These are phyloP conservation scores for Pueraria montana DNA, from an alignment of 306 rosid genomes.

Conservation along the genomic window DNA sequence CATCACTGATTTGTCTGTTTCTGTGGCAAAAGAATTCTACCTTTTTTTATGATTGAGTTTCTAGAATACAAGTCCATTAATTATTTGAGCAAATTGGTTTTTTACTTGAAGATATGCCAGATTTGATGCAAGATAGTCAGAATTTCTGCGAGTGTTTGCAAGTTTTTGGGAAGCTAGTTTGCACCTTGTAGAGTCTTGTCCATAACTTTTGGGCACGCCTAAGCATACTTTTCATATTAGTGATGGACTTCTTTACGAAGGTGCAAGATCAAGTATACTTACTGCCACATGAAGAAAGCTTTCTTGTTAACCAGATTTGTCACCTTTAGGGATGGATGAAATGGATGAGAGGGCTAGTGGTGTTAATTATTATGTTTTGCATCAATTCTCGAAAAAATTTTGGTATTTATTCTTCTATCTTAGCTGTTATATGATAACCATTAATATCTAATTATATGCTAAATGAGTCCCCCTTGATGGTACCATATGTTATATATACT, in stretches of 20 bases:
- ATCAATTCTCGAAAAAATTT: constrained; percentile 18
- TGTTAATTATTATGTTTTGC: constrained; percentile 19
- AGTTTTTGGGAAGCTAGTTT: background rate
- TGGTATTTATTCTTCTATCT: constrained; percentile 18
- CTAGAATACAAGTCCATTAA: background rate
- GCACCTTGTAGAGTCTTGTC: background rate
- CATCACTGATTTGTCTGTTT: constrained; percentile 17
- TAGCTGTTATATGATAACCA: constrained; percentile 4
- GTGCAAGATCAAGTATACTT: constrained; percentile 19
- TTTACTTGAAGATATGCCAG: constrained; percentile 4
- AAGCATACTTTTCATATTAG: background rate
- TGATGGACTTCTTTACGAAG: background rate
- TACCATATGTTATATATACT: background rate
- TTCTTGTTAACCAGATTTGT: constrained; percentile 4
- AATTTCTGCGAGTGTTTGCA: background rate
- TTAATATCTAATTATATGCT: constrained; percentile 27
- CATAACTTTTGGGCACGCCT: background rate
- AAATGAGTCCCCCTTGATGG: constrained; percentile 11
- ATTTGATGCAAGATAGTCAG: constrained; percentile 5
- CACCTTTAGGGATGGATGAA: constrained; percentile 31
- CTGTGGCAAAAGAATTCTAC: background rate
- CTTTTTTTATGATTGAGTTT: constrained; percentile 14
- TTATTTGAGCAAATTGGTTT: constrained; percentile 20
- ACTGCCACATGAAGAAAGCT: background rate
- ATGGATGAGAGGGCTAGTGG: constrained; percentile 29